Evolutionary conservation across 176 grass and related monocot species (phyloP).

Genomic region (Neostapfia colusana): DNA sequence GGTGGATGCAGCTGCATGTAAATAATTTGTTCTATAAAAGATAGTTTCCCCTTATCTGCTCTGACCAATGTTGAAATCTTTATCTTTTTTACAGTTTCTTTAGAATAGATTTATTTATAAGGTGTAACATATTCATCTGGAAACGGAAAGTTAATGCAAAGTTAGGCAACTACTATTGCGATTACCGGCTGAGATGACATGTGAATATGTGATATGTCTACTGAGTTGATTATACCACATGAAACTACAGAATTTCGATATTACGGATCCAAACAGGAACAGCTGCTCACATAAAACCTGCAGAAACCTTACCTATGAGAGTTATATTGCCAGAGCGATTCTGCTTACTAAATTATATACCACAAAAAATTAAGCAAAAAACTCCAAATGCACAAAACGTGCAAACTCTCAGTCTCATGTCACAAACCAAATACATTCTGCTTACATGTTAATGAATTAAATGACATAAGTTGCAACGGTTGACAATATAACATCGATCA

Average conservation of each 20-base stretch:
- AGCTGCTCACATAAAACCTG: neutral
- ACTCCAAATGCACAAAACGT: neutral
- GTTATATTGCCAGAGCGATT: neutral
- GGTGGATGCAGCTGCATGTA: slow-evolving; percentile 30
- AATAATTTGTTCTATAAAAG: slow-evolving; percentile 4
- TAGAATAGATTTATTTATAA: slow-evolving; percentile 4
- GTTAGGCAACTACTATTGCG: slow-evolving; percentile 14
- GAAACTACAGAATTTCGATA: neutral
- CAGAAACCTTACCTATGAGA: neutral
- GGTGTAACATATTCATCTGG: neutral
- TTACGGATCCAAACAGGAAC: neutral
- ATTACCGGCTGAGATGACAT: slow-evolving; percentile 9
- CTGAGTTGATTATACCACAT: too few relatives aligned
- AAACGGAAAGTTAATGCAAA: neutral
- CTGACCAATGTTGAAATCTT: neutral
- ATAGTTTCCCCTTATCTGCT: neutral
- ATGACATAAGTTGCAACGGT: slow-evolving; percentile 11
- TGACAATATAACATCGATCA: slow-evolving; percentile 9
- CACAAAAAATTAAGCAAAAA: neutral
- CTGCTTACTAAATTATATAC: neutral
- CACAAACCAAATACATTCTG: neutral
- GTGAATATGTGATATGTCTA: too few relatives aligned
- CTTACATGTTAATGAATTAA: slow-evolving; percentile 9
- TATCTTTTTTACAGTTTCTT: too few relatives aligned
- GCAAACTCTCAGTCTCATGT: neutral